A percentile compares a stretch with the other conserved stretches of the same genome.
These are phyloP conservation scores for Akebia trifoliata DNA, from an alignment of 164 flowering plant species.

Conservation along the genomic window DNA sequence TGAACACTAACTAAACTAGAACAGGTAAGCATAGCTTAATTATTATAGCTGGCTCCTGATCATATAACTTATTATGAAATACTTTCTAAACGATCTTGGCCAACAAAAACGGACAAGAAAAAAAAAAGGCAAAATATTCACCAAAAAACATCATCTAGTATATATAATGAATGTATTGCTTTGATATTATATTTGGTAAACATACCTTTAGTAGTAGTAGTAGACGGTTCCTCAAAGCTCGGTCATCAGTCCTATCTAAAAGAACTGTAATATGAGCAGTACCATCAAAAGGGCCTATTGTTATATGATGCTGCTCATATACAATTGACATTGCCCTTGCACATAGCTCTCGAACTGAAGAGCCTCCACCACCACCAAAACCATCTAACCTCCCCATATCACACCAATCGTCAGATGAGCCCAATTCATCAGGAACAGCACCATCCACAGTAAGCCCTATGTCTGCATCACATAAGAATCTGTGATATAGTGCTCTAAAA, in stretches of 20 bases:
- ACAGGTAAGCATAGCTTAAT: no score
- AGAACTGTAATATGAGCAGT: slow-evolving; percentile 94
- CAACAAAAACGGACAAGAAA: no score
- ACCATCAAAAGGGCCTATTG: slow-evolving; percentile 90
- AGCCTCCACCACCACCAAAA: slow-evolving; percentile 98
- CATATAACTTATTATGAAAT: no score
- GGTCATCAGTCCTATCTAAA: slow-evolving; percentile 90
- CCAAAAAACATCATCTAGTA: no score
- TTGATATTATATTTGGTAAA: neutral
- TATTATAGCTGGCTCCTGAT: no score
- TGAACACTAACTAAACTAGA: no score
- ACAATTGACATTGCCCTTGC: slow-evolving; percentile 99
- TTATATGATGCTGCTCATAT: slow-evolving; percentile 82
- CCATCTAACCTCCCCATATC: slow-evolving; percentile 99
- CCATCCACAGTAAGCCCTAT: slow-evolving; percentile 94
- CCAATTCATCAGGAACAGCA: slow-evolving; percentile 91
- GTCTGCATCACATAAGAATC: slow-evolving; percentile 97
- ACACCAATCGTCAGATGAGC: slow-evolving; percentile 99
- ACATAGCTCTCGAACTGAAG: slow-evolving; percentile 96
- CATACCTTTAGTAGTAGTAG: slow-evolving; percentile 84
- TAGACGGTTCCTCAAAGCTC: slow-evolving; percentile 89
- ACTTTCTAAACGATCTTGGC: no score
- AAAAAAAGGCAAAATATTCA: no score
- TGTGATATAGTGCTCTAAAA: slow-evolving; percentile 91
- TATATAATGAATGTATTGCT: no score